Percentiles rank a stretch among this genome's conserved stretches.
phyloP scores from a whole-genome alignment of 2,329 filamentous ascomycete genomes.

The Podosphaera xanthii region DNA sequence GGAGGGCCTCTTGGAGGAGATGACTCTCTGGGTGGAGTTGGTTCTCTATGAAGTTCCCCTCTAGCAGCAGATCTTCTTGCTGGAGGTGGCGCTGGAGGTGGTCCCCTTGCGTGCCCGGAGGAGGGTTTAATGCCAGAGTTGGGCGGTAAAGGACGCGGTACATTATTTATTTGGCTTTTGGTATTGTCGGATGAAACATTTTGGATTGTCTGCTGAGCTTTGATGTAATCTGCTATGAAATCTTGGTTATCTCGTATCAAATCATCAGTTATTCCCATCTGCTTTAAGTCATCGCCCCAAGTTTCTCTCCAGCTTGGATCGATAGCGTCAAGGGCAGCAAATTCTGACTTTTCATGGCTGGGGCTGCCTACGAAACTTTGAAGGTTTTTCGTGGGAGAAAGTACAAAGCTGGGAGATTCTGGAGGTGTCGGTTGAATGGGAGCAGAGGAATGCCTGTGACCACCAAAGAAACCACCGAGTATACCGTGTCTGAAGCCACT shows the following conservation, averaged over 20 bases:
- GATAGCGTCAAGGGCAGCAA: slow-evolving; percentile 37
- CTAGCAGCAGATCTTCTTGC: slow-evolving; percentile 36
- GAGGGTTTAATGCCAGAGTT: slow-evolving; percentile 17
- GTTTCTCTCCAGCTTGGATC: slow-evolving; percentile 42
- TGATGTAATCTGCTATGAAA: slow-evolving; percentile 42
- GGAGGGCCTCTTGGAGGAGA: slow-evolving; percentile 38
- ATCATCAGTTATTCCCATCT: slow-evolving; percentile 40
- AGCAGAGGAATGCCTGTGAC: slow-evolving; percentile 34
- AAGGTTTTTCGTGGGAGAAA: slow-evolving; percentile 17
- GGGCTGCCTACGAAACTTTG: slow-evolving; percentile 22
- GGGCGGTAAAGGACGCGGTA: slow-evolving; percentile 42
- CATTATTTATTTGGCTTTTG: slow-evolving; percentile 23
- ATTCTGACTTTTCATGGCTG: slow-evolving; percentile 31
- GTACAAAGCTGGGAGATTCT: slow-evolving; percentile 27
- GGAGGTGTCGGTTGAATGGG: slow-evolving; percentile 25
- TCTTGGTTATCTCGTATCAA: slow-evolving; percentile 46
- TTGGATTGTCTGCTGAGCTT: slow-evolving; percentile 28
- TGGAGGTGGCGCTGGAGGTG: slow-evolving; percentile 29
- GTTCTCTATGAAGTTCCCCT: slow-evolving; percentile 22
- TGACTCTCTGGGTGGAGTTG: slow-evolving; percentile 45
- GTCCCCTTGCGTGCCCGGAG: slow-evolving; percentile 17
- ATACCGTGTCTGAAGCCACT: slow-evolving; percentile 22
- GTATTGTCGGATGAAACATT: slow-evolving; percentile 21
- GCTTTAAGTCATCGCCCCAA: slow-evolving; percentile 38
- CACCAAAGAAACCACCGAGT: slow-evolving; percentile 37